These are phyloP conservation scores for Blastobotrys americana DNA, from an alignment of 805 yeast species.

Conservation along the genomic window DNA sequence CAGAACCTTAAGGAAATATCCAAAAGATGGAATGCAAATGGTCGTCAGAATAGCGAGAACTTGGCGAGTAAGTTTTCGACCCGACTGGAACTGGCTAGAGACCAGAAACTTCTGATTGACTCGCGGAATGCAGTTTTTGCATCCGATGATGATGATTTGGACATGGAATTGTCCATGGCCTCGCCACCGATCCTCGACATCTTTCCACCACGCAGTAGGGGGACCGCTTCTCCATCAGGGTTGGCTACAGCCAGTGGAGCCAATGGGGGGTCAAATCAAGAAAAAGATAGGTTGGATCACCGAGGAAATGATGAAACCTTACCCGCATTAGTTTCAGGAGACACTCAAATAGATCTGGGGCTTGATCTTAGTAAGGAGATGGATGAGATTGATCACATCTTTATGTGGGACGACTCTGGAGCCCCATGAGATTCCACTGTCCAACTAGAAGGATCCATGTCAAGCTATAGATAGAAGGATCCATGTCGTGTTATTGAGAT, in stretches of 20 bases:
- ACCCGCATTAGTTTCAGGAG: not conserved
- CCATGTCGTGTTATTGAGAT: too few species aligned
- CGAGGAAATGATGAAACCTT: not conserved
- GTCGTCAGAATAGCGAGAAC: constrained; percentile 6
- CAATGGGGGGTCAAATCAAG: too few species aligned
- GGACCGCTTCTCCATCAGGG: not conserved
- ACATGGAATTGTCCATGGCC: not conserved
- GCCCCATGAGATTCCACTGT: not conserved
- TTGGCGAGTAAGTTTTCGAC: constrained; percentile 15
- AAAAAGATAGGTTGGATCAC: too few species aligned
- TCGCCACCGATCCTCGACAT: not conserved
- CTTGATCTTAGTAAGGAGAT: not conserved
- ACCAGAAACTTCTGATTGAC: not conserved
- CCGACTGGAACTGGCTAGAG: constrained; percentile 8
- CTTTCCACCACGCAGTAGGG: not conserved
- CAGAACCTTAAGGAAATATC: constrained; percentile 12
- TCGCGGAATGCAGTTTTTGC: not conserved
- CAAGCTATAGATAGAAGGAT: too few species aligned
- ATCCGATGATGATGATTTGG: not conserved
- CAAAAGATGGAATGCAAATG: constrained; percentile 13
- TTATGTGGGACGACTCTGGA: not conserved
- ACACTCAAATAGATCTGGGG: not conserved
- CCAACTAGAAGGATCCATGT: too few species aligned
- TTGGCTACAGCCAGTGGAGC: too few species aligned
- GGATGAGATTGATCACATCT: not conserved